Evolutionary conservation across 2,329 filamentous ascomycete genomes (phyloP), one percentile per base, ranked within the genome.

Genomic region (Phaeosphaeriaceae sp.): DNA sequence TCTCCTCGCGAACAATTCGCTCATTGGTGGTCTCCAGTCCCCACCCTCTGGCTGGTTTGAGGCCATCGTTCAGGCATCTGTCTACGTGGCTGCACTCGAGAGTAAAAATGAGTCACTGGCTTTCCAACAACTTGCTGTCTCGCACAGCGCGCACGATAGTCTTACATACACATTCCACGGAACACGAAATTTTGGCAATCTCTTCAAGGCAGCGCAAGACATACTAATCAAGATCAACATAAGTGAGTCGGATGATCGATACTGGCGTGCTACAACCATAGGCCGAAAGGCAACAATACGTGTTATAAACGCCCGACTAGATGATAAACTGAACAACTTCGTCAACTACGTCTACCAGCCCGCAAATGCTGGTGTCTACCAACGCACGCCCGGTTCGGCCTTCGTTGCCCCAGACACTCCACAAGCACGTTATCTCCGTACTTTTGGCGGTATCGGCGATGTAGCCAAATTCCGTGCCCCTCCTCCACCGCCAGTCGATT

Each of bases 71-170:
- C 63, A 66, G 35, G 63, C 53, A 11, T 54, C 64, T 6, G 53
- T 65, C 18, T 67, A 64, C 34, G 54, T 59, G 6, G 60, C 62
- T 17, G 64, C 64, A 9, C 48, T 56, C 11, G 37, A 66, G 16
- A 54, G 50, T 37, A 41, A 54, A 7, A 45, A 56, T 18, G 54
- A 60, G 28, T 44, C 56, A 11, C 52, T 65, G 2, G 63, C 58
- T 11, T 67, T 64, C 45, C 64, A 65, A 46, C 64, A 67, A 32
- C 49, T 68, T 7, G 63, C 64, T 28, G 64, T 67, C 18, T 66
- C 64, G 13, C 57, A 67, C 38, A 64, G 63, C 3, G 66, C 66
- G 11, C 66, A 69, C 32, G 58, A 69, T 34, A 45, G 54, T 39
- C 56, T 69, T 6, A 50, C 57, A 4, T 67, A 62, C 62, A 55